Base-by-base conservation (phyloP, 1,284 basidiomycete genomes). In the Porodaedalea pini region DNA sequence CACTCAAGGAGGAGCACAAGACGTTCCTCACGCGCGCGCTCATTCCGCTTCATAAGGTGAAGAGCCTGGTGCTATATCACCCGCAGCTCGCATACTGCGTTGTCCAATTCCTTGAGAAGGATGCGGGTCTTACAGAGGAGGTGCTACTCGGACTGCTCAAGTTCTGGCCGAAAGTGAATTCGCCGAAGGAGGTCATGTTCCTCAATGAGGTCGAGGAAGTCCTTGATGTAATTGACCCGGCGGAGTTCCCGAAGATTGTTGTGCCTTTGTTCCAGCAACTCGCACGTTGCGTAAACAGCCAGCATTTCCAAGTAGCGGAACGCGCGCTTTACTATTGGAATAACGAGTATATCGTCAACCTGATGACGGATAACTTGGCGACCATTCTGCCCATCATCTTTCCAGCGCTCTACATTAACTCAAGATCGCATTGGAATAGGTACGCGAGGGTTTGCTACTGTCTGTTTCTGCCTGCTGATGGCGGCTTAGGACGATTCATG, bases 141-240 rank as follows among this genome's bases (percentile, higher is more conserved):
- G 97, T 99, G 36, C 88, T 99, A 70, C 77, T 96, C 56, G 97
- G 97, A 17, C 78, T 99, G 19, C 80, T 99, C 69, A 90, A 92
- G 69, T 99, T 85, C 75, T 99, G 97, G 97, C 97, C 97, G 44
- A 99, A 99, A 74, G 96, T 99, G 67, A 99, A 99, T 74, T 96
- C 93, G 48, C 95, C 94, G n/a, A 99, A 99, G 75, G 97, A 99
- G 72, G 97, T 99, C 74, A 99, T 99, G 97, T 99, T 94, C 78
- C 79, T 99, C 63, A 99, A 98, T 75, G 97, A 99, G 77, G 94
- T 99, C 58, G 97, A 99, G 73, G 97, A 99, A 76, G 93, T 99
- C 17, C 76, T 99, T 61, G 97, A 99, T 71, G 97, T 99, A 57
- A 98, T 98, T 66, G 96, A 99, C 71, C 93, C 94, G 6, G 82